Conservation (phyloP, 495 filamentous ascomycete species). For the Glonium stellatum region DNA sequence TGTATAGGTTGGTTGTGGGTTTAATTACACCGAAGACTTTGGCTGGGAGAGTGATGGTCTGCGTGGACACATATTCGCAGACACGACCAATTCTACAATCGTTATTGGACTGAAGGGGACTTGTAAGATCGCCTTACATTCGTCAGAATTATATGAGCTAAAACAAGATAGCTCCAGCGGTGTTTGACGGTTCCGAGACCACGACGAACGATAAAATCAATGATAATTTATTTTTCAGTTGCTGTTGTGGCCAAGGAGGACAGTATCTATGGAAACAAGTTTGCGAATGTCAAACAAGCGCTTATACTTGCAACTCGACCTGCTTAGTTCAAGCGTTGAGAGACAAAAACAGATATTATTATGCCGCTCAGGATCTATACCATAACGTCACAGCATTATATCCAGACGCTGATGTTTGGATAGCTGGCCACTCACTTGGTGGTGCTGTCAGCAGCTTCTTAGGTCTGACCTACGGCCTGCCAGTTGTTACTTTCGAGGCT, state of each 20-base stretch:
- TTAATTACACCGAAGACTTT: constrained; percentile 77
- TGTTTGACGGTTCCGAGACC: constrained; percentile 91
- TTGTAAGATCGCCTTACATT: constrained; percentile 3
- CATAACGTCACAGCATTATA: constrained; percentile 87
- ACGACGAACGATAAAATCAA: constrained; percentile 97
- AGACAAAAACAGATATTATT: constrained; percentile 85
- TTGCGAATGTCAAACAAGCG: constrained; percentile 78
- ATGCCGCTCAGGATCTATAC: constrained; percentile 77
- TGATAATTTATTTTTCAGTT: constrained; percentile 96
- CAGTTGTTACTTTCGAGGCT: constrained; percentile 83
- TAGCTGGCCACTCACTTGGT: constrained; percentile 83
- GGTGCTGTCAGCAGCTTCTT: constrained; percentile 79
- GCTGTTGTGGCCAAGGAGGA: constrained; percentile 90
- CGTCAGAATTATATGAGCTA: too few species aligned
- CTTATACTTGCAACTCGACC: constrained; percentile 84
- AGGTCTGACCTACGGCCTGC: constrained; percentile 83
- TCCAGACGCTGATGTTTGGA: constrained; percentile 78
- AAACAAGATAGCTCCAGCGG: constrained; percentile 52
- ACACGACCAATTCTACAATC: constrained; percentile 76
- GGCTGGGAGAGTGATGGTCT: constrained; percentile 88
- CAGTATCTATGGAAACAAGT: constrained; percentile 79
- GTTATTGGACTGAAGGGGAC: constrained; percentile 92
- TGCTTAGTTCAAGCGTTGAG: constrained; percentile 69
- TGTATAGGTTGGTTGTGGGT: constrained; percentile 51
- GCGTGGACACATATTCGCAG: constrained; percentile 84